Percentiles rank a stretch among this genome's conserved stretches.
phyloP scores from a whole-genome alignment of 768 basidiomycete species.

The Tulasnella sp. region DNA sequence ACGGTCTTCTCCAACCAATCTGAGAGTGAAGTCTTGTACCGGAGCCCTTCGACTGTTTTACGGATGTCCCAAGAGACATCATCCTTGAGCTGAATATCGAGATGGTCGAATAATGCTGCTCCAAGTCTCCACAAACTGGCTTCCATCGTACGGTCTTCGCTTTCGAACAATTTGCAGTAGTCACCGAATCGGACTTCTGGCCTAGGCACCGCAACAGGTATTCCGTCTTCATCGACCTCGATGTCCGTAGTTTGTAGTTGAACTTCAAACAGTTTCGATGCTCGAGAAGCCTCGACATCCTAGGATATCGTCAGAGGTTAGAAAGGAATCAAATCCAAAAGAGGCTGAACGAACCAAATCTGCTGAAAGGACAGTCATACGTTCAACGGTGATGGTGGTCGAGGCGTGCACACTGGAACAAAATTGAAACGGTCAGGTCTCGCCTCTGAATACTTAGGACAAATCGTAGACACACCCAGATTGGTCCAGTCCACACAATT shows the following conservation, averaged over 20 bases:
- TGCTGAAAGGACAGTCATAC: conserved; percentile 33
- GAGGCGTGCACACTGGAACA: neutral
- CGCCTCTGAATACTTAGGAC: conserved; percentile 41
- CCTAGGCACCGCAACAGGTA: conserved; percentile 66
- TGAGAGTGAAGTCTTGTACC: conserved; percentile 74
- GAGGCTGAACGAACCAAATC: conserved; percentile 26
- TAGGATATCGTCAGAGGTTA: conserved; percentile 35
- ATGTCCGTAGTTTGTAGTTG: conserved; percentile 73
- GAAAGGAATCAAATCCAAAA: neutral
- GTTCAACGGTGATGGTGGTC: conserved; percentile 33
- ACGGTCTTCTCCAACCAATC: conserved; percentile 79
- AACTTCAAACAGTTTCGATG: conserved; percentile 65
- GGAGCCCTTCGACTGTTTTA: conserved; percentile 56
- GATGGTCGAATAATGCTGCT: conserved; percentile 79
- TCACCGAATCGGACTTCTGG: conserved; percentile 68
- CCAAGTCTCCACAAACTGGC: conserved; percentile 86
- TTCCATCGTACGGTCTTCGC: conserved; percentile 66
- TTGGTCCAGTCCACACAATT: conserved; percentile 39
- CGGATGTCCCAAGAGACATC: conserved; percentile 58
- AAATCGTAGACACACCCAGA: conserved; percentile 42
- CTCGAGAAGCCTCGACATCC: conserved; percentile 38
- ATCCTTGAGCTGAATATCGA: conserved; percentile 59
- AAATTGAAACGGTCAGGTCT: conserved; percentile 34
- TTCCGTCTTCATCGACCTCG: conserved; percentile 57
- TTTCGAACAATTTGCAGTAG: conserved; percentile 65